Conservation (phyloP, 352 stramenopile genomes). For the Phytophthora kernoviae region DNA sequence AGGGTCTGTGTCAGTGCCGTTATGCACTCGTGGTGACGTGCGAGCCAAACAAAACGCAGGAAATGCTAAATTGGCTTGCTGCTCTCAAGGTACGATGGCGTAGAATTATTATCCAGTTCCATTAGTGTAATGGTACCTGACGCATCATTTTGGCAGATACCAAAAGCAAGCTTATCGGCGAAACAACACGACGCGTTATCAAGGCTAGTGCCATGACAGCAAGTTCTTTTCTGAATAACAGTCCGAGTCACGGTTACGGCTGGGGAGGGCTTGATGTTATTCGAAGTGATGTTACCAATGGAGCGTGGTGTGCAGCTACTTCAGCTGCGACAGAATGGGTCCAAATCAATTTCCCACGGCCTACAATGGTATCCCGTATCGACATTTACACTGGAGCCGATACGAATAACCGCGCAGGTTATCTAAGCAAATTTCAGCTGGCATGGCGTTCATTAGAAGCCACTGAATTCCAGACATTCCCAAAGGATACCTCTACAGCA, state of each 20-base stretch:
- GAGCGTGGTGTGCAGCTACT: conserved; percentile 48
- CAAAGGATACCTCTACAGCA: background rate
- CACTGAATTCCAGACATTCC: conserved; percentile 8
- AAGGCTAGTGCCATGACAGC: conserved; percentile 15
- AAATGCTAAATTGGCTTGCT: conserved; percentile 42
- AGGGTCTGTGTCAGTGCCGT: background rate
- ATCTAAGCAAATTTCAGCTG: conserved; percentile 19
- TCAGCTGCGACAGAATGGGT: conserved; percentile 40
- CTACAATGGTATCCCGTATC: conserved; percentile 46
- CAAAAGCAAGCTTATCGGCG: conserved; percentile 26
- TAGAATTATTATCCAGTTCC: conserved; percentile 6
- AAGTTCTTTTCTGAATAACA: conserved; percentile 41
- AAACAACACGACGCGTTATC: conserved; percentile 9
- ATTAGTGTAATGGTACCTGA: background rate
- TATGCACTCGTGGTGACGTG: conserved; percentile 12
- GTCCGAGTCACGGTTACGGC: conserved; percentile 47
- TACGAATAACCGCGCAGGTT: conserved; percentile 18
- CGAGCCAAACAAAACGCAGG: conserved; percentile 31
- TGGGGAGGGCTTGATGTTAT: conserved; percentile 35
- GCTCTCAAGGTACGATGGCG: conserved; percentile 35
- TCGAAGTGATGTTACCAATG: conserved; percentile 20
- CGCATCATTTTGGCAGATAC: conserved; percentile 6
- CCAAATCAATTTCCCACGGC: conserved; percentile 43
- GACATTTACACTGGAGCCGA: conserved; percentile 29
- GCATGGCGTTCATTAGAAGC: conserved; percentile 11